phyloP scores from a whole-genome alignment of 2,329 filamentous ascomycete genomes.

The Pleurostoma richardsiae region DNA sequence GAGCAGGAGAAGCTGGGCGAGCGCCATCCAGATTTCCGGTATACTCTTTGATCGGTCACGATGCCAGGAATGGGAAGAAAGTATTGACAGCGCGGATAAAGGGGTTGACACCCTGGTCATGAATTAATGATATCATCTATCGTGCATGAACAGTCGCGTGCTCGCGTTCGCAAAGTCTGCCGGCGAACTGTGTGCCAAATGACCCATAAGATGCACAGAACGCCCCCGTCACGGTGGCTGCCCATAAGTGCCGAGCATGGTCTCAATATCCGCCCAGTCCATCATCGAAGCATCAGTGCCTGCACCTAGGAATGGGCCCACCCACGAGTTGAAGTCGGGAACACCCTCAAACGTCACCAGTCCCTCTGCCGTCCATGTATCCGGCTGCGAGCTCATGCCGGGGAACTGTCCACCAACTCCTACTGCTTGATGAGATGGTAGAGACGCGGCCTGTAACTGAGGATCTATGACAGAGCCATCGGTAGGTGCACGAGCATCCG shows the following conservation, averaged over 20 bases:
- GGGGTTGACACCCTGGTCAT: too few species aligned
- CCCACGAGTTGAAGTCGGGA: constrained; percentile 1
- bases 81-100: too few species aligned
- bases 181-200: too few species aligned
- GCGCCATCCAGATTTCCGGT: background rate
- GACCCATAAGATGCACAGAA: background rate
- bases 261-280: background rate
- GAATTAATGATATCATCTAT: too few species aligned
- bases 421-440: background rate
- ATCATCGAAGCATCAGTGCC: background rate
- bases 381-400: background rate
- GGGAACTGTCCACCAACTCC: background rate
- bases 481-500: background rate
- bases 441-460: background rate
- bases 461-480: background rate
- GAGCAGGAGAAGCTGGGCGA: background rate
- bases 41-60: background rate
- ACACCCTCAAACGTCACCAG: background rate
- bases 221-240: background rate
- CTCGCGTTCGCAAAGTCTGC: too few species aligned
- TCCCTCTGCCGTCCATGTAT: background rate
- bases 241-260: background rate
- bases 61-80: too few species aligned
- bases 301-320: background rate
- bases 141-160: too few species aligned